Conservation (phyloP, 768 basidiomycete genomes). For the Suillus plorans region DNA sequence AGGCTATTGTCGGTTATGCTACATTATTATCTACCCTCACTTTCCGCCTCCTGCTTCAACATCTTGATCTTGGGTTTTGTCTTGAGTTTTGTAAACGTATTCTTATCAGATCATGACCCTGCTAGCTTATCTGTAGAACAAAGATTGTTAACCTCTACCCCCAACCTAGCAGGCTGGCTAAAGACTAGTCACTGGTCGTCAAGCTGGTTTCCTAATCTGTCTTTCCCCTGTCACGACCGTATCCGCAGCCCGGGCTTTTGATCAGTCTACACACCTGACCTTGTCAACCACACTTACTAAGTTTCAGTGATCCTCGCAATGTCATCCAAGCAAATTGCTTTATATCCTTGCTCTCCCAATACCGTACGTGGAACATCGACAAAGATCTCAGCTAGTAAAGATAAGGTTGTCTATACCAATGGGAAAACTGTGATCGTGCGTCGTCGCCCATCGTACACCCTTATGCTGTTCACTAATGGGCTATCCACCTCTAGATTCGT, state of each 20-base stretch:
- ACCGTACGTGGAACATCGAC: slow-evolving; percentile 69
- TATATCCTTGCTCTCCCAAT: slow-evolving; percentile 69
- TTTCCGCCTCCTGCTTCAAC: background rate
- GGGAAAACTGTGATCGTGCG: slow-evolving; percentile 84
- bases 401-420: slow-evolving; percentile 83
- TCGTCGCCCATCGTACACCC: slow-evolving; percentile 13
- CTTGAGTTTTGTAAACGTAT: background rate
- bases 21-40: slow-evolving; percentile 17
- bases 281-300: slow-evolving; percentile 2
- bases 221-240: slow-evolving; percentile 16
- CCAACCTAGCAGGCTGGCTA: background rate
- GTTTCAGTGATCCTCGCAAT: slow-evolving; percentile 26
- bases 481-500: slow-evolving; percentile 55
- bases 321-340: slow-evolving; percentile 48
- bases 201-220: background rate
- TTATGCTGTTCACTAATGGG: slow-evolving; percentile 3
- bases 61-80: background rate
- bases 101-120: background rate
- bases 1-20: background rate
- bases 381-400: slow-evolving; percentile 72
- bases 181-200: background rate
- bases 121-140: background rate
- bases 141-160: background rate
- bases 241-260: slow-evolving; percentile 5
- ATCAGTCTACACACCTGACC: background rate